Evolutionary conservation across 352 stramenopile genomes (phyloP).

Genomic region (Phytophthora megakarya): DNA sequence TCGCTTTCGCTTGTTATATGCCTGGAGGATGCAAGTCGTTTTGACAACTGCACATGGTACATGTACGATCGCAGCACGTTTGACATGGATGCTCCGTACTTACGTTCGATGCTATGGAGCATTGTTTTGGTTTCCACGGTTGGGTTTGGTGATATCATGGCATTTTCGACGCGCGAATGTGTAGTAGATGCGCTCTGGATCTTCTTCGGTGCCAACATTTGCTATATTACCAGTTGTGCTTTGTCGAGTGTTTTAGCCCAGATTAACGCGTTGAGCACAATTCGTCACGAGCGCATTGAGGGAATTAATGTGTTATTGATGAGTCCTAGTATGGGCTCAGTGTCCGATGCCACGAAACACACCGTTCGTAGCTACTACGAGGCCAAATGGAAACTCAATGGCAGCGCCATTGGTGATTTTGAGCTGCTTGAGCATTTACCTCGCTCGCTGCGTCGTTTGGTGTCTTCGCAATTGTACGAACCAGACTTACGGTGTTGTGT

Average conservation of each 20-base stretch:
- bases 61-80: slow-evolving; percentile 69
- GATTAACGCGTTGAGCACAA: slow-evolving; percentile 48
- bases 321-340: slow-evolving; percentile 38
- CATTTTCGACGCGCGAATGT: slow-evolving; percentile 62
- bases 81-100: slow-evolving; percentile 61
- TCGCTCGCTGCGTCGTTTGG: slow-evolving; percentile 42
- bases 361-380: slow-evolving; percentile 68
- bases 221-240: slow-evolving; percentile 68
- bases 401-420: slow-evolving; percentile 54
- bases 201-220: slow-evolving; percentile 73
- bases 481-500: slow-evolving; percentile 41
- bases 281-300: slow-evolving; percentile 58
- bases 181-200: slow-evolving; percentile 69
- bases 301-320: slow-evolving; percentile 67
- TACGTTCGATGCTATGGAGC: slow-evolving; percentile 73
- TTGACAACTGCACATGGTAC: slow-evolving; percentile 76
- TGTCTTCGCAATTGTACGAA: slow-evolving; percentile 42
- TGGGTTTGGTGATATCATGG: slow-evolving; percentile 70
- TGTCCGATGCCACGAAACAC: slow-evolving; percentile 55
- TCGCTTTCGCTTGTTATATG: slow-evolving; percentile 49
- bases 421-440: slow-evolving; percentile 59
- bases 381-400: slow-evolving; percentile 77
- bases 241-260: slow-evolving; percentile 65
- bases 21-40: slow-evolving; percentile 52
- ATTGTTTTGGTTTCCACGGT: slow-evolving; percentile 75